These are phyloP conservation scores for Apiotrichum mycotoxinovorans DNA, from an alignment of 1,284 basidiomycete genomes.

Conservation along the genomic window DNA sequence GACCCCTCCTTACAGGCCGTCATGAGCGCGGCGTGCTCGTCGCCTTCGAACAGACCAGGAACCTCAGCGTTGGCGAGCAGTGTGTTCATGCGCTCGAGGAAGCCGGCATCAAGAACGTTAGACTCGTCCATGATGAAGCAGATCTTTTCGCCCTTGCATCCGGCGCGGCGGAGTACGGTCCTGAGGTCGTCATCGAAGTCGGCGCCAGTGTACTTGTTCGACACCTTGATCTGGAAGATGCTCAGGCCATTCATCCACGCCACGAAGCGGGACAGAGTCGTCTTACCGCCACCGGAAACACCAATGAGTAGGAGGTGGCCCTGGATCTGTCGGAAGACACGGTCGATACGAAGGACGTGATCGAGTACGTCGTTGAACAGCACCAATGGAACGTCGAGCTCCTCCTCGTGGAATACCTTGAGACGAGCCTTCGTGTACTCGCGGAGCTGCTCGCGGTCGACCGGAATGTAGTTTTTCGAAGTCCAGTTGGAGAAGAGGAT, in stretches of 20 bases:
- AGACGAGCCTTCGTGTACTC: constrained; percentile 96
- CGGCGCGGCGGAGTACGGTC: constrained; percentile 84
- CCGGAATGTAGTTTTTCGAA: constrained; percentile 92
- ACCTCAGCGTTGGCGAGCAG: constrained; percentile 99
- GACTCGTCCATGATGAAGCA: constrained; percentile 99
- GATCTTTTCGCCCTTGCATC: constrained; percentile 98
- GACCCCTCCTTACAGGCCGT: constrained; percentile 98
- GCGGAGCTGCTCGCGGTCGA: constrained; percentile 85
- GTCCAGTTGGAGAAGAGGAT: constrained; percentile 99
- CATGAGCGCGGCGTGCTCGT: constrained; percentile 95
- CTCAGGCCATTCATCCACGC: constrained; percentile 99
- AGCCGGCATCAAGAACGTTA: constrained; percentile 96
- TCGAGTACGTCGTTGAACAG: constrained; percentile 98
- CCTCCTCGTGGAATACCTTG: constrained; percentile 94
- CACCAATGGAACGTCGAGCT: constrained; percentile 96
- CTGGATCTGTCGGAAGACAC: constrained; percentile 98
- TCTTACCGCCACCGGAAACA: constrained; percentile 98
- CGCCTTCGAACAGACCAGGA: constrained; percentile 95
- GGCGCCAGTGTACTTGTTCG: constrained; percentile 95
- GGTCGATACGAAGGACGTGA: constrained; percentile 93
- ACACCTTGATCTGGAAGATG: constrained; percentile 98
- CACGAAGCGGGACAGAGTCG: constrained; percentile 95
- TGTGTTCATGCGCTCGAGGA: constrained; percentile 98
- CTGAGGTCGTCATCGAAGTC: constrained; percentile 98
- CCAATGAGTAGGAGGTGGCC: constrained; percentile 95